Evolutionary conservation across 768 basidiomycete genomes (phyloP), one percentile per base, ranked within the genome.

Genomic region (Sistotremastrum suecicum): DNA sequence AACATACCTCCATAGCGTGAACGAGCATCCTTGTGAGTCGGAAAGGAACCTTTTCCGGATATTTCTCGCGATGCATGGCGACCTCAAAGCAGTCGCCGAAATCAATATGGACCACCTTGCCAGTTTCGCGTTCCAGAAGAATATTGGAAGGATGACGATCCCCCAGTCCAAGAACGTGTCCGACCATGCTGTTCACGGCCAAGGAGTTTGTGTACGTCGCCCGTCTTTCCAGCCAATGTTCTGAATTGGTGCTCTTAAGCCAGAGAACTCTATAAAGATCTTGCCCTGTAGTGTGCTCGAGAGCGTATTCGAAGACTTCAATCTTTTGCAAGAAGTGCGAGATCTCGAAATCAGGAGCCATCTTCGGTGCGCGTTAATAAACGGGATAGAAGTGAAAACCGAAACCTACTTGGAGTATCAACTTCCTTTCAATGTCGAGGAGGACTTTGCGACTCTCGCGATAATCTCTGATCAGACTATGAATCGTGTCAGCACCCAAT

Each of bases 1-100:
- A 8, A 56, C 73, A 53, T 53, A 88, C 91, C 75, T 99, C 95
- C 95, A 99, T 99, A 8, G 95, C 95, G 59, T 95, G 88, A 7
- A 90, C 94, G 44, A 99, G 74, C 95, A 99, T 99, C 53, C 95
- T 73, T 7, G 95, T 99, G 51, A 99, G 71, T 36, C 95, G 78
- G 80, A 99, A 99, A 0, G 95, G 95, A 44, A 99, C 89, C 61
- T 84, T 92, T 66, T 99, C 95, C 0, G 95, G 95, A 71, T 92
- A 98, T 65, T 99, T 99, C 63, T 95, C 91, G 56, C 91, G 83
- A 54, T 87, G 84, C 85, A 94, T 94, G 12, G 92, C 91, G 38
- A 95, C 83, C 63, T 98, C 92, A 63, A 97, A 99, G 58, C 95
- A 99, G 60, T 99, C 95, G 43, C 95, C 95, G 53, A 89, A 92